Evolutionary conservation across 495 filamentous ascomycete genomes (phyloP).

Genomic region (Trichoderma erinaceum): DNA sequence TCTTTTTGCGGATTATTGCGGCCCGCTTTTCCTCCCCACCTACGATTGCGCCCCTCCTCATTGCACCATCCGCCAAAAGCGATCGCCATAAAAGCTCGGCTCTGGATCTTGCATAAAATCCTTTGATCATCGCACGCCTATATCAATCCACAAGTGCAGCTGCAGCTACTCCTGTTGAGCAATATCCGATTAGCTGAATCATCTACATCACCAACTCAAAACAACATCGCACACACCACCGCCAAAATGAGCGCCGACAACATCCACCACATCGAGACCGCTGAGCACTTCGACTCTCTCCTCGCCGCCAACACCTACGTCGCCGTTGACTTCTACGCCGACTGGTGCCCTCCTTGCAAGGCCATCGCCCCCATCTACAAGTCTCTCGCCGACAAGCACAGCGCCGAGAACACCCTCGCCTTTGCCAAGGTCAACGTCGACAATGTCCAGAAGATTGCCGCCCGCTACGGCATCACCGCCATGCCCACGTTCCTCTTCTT

Average conservation of each 20-base stretch:
- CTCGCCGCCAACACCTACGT: constrained; percentile 36
- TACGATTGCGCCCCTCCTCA: not conserved
- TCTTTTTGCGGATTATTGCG: constrained; percentile 4
- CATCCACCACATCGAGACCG: constrained; percentile 24
- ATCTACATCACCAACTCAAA: not conserved
- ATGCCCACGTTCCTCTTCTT: constrained; percentile 87
- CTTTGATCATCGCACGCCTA: too few relatives aligned
- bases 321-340: constrained; percentile 48
- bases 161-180: too few relatives aligned
- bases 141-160: too few relatives aligned
- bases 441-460: constrained; percentile 39
- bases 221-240: not conserved
- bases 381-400: constrained; percentile 41
- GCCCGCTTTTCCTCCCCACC: not conserved
- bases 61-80: not conserved
- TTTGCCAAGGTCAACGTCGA: constrained; percentile 60
- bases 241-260: constrained; percentile 8
- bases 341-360: constrained; percentile 65
- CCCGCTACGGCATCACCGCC: constrained; percentile 43
- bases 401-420: constrained; percentile 36
- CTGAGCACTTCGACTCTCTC: constrained; percentile 29
- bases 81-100: too few relatives aligned
- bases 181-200: not conserved
- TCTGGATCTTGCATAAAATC: too few relatives aligned
- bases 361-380: constrained; percentile 55